Evolutionary conservation across 2,329 filamentous ascomycete genomes (phyloP), one percentile per base, ranked within the genome.

Genomic region (Epichloe gansuensis): DNA sequence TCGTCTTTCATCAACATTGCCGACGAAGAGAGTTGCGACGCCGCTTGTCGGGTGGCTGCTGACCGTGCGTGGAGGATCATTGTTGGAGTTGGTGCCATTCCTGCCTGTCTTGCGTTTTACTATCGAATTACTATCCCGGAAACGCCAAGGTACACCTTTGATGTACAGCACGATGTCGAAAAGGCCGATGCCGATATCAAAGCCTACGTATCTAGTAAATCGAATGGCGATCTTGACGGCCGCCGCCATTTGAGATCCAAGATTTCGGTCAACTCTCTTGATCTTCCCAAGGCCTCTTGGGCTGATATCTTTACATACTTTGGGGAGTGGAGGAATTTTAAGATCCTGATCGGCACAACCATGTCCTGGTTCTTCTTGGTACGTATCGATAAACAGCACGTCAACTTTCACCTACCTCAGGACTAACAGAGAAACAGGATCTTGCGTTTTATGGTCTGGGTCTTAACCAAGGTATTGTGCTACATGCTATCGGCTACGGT

Each of bases 111-210:
- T 54, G 88, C 87, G 12, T 74, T 93, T n/a, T 91, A 91, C 69
- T 93, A 88, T 70, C 85, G 88, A 56, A 78, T 93, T 50, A 91
- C 87, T 23, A 91, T 93, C 54, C 88, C 88, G 8, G 88, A 93
- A 70, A 91, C 88, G 3, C 86, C 87, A 39, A 80, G 86, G 39
- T 91, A 91, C 66, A 91, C 87, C 1, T 89, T 91, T 59, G 88
- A 93, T 65, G 81, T 93, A 2, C 77, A 81, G 31, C 83, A 82
- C 54, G 86, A 93, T 61, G 75, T 88, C 34, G 78, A 87, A 66
- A 86, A 88, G 69, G 88, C 81, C 34, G 82, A 84, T 54, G 82
- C 81, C 11, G 88, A 91, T 59, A 81, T 87, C 59, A 80, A 81
- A 59, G 76, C 77, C 7, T 81, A 80, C 51, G 69, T 80, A 53